Evolutionary conservation across 2,329 filamentous ascomycete genomes (phyloP), one percentile per base, ranked within the genome.

Genomic region (Beauveria sp.): DNA sequence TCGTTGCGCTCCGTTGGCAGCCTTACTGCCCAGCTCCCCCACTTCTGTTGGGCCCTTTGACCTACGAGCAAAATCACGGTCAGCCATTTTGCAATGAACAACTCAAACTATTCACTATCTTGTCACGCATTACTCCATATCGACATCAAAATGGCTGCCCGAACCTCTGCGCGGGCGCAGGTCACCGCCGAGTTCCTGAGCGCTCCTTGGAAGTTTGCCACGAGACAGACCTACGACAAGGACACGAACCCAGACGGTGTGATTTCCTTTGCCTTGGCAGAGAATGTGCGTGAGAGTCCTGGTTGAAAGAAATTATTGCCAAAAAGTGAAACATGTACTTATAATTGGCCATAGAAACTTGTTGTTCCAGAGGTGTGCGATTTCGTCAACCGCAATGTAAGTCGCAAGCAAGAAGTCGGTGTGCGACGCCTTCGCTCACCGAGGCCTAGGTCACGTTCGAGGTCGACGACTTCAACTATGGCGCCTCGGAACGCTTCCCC

Each of bases 231-330:
- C 2, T 82, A 78, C 67, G 67, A 78, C 61, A 71, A 75, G 0
- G 64, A 68, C 3, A 65, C 65, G 5, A 78, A 77, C 38, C 72
- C 74, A 1, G 64, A 68, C 9, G 79, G 79, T 1, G 72, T 79
- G 54, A 71, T 82, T 55, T 80, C 77, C 4, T 76, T 83, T 30
- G 77, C 75, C 0, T 72, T 79, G 1, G 79, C 80, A 5, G 80
- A 82, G 63, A 81, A 82, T 65, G 72, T 67, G 47, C n/a, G 63
- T 51, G n/a, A 34, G 34, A 28, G 2, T 7, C n/a, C 18, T 43
- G 9, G 3, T 8, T 9, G 5, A 7, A 14, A 3, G 9, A 16
- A 1, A 3, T 26, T 20, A 5, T 14, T 7, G 16, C 8, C 10
- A 24, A 34, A 18, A 43, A n/a, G 30, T 8, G 5, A 52, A 53